Percentiles rank a stretch among this genome's conserved stretches.
These are phyloP conservation scores for Podila epigama DNA, from an alignment of 192 early-diverging fungal genomes.

Conservation along the genomic window DNA sequence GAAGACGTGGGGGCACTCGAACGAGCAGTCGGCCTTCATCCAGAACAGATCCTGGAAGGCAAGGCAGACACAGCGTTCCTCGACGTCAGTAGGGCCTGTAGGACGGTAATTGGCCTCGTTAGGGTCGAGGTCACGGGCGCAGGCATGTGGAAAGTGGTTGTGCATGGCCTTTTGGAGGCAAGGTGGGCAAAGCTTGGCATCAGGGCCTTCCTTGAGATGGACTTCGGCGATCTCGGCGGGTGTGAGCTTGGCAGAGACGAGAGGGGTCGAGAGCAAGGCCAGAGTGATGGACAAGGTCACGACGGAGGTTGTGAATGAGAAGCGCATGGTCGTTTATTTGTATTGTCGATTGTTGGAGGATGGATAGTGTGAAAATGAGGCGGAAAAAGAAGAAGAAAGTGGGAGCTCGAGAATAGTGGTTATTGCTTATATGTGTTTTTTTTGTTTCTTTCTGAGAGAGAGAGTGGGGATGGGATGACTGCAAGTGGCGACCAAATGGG, in stretches of 20 bases:
- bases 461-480: too few species aligned
- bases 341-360: neutral
- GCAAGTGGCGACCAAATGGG: neutral
- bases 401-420: neutral
- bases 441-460: neutral
- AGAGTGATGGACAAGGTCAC: constrained; percentile 13
- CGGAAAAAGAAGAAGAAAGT: neutral
- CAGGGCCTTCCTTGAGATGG: constrained; percentile 5
- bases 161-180: constrained; percentile 46
- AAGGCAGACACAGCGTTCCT: constrained; percentile 37
- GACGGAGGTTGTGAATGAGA: constrained; percentile 13
- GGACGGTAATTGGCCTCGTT: constrained; percentile 16
- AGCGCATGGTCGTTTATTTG: constrained; percentile 17
- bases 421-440: neutral
- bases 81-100: constrained; percentile 13
- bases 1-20: constrained; percentile 27
- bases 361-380: neutral
- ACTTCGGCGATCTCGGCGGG: constrained; percentile 8
- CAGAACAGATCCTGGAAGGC: constrained; percentile 39
- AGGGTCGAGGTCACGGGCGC: constrained; percentile 7
- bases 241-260: constrained; percentile 23
- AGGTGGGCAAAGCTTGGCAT: constrained; percentile 18
- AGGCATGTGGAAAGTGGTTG: constrained; percentile 49
- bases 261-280: constrained; percentile 12
- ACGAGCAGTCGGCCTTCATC: constrained; percentile 50